A percentile compares a stretch with the other conserved stretches of the same genome.
Evolutionary conservation across 2,329 filamentous ascomycete genomes (phyloP).

Genomic region (Purpureocillium takamizusanense): DNA sequence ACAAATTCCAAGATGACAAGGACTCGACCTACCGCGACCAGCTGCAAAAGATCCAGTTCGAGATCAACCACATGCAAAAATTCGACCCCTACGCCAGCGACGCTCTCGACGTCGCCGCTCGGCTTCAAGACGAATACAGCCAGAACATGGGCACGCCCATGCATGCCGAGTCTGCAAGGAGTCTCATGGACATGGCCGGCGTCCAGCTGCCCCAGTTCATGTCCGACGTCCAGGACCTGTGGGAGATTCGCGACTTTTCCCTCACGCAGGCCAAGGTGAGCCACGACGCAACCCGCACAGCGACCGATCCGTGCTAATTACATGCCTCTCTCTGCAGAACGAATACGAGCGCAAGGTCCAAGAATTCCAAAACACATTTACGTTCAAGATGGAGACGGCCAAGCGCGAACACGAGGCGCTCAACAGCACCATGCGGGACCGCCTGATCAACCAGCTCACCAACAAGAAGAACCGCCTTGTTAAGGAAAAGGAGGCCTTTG

Average conservation of each 20-base stretch:
- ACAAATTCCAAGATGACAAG: constrained; percentile 70
- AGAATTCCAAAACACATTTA: constrained; percentile 49
- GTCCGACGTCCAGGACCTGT: constrained; percentile 75
- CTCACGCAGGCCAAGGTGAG: constrained; percentile 71
- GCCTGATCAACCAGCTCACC: constrained; percentile 56
- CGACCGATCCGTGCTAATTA: constrained; percentile 1
- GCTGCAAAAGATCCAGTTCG: constrained; percentile 82
- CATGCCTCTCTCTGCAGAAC: constrained; percentile 30
- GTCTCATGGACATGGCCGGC: constrained; percentile 66
- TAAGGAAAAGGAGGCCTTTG: constrained; percentile 58
- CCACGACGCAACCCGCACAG: not conserved
- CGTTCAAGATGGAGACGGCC: constrained; percentile 54
- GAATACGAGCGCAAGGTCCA: constrained; percentile 55
- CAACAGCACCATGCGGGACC: constrained; percentile 52
- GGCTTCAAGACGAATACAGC: constrained; percentile 47
- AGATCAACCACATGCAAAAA: constrained; percentile 76
- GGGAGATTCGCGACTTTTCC: constrained; percentile 80
- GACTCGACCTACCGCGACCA: constrained; percentile 83
- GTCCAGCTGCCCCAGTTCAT: constrained; percentile 80
- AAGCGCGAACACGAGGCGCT: constrained; percentile 52
- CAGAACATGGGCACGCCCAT: constrained; percentile 32
- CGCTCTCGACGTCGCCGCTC: constrained; percentile 63
- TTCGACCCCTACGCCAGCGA: constrained; percentile 71
- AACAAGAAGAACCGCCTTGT: constrained; percentile 56
- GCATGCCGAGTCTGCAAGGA: constrained; percentile 36